phyloP scores from a whole-genome alignment of 495 filamentous ascomycete species.

The Letharia lupina region DNA sequence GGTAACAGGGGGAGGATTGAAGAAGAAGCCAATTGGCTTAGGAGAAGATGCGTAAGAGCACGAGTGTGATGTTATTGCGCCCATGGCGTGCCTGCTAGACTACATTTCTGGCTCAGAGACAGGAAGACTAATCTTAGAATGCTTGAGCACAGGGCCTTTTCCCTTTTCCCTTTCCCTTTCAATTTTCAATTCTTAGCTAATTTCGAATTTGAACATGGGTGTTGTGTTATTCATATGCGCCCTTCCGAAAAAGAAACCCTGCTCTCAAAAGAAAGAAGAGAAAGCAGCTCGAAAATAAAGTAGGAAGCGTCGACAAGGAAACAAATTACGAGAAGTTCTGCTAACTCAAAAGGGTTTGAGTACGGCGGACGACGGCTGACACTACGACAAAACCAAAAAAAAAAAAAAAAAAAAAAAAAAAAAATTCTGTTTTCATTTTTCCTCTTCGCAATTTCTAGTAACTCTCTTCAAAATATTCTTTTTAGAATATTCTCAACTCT shows the following conservation, averaged over 20 bases:
- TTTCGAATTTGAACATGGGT: not conserved
- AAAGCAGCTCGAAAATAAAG: too few species aligned
- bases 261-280: not conserved
- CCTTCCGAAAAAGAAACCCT: not conserved
- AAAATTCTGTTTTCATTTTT: too few species aligned
- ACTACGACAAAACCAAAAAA: too few species aligned
- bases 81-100: not conserved
- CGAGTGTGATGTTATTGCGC: not conserved
- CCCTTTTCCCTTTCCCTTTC: too few species aligned
- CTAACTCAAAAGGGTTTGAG: slow-evolving; percentile 9
- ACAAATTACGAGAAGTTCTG: slow-evolving; percentile 3
- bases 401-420: too few species aligned
- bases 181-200: too few species aligned
- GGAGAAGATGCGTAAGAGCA: not conserved
- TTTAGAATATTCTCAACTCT: too few species aligned
- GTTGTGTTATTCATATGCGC: not conserved
- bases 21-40: too few species aligned
- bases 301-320: too few species aligned
- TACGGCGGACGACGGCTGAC: too few species aligned
- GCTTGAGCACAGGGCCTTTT: not conserved
- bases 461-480: too few species aligned
- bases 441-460: too few species aligned
- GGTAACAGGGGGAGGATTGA: not conserved
- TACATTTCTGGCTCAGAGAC: not conserved
- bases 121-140: not conserved